Base-by-base conservation (phyloP, 2,329 filamentous ascomycete genomes). In the Sarocladium strictum region DNA sequence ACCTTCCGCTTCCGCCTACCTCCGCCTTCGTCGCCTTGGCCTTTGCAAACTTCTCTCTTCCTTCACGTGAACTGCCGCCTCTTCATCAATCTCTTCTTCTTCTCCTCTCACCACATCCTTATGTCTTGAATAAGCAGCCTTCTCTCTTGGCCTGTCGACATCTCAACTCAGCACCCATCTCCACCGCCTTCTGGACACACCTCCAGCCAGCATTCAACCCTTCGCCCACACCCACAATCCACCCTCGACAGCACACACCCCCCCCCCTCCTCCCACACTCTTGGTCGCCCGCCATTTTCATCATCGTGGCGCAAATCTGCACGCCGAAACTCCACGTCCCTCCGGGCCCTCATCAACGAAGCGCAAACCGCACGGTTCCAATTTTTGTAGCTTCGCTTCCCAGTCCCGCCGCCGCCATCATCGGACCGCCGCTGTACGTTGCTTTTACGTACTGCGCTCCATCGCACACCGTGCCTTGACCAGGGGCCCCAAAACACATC, bases 381-480 rank as follows among this genome's bases (percentile, higher is more conserved):
- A 35, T 51, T 51, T 51, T 51, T 27, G 43, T 23, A 19, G 35
- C 47, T 14, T 33, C 27, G 29, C 24, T 51, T 26, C 47, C 17
- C 47, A 51, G 47, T 51, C 47, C 47, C 47, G 47, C 47, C 27
- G 47, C 47, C 47, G 47, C n/a, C n/a, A n/a, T 35, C 47, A 3
- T 51, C 47, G 47, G 47, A 33, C 47, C n/a, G 47, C 47, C 29
- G 47, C 47, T 17, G 26, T 27, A 51, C 27, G n/a, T 51, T 51
- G 47, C 47, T 51, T 51, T 51, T 51, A 51, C 47, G 47, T 51
- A 51, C 47, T 33, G 47, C 19, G 47, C 47, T 51, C 47, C 47
- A 51, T 51, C 21, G 43, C 43, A 29, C 43, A 17, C 43, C 43
- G 43, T 47, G 43, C 6, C 24, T 24, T 47, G 12, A 29, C 47